Base-by-base conservation (phyloP, 805 yeast species). In the Candida incommunis region DNA sequence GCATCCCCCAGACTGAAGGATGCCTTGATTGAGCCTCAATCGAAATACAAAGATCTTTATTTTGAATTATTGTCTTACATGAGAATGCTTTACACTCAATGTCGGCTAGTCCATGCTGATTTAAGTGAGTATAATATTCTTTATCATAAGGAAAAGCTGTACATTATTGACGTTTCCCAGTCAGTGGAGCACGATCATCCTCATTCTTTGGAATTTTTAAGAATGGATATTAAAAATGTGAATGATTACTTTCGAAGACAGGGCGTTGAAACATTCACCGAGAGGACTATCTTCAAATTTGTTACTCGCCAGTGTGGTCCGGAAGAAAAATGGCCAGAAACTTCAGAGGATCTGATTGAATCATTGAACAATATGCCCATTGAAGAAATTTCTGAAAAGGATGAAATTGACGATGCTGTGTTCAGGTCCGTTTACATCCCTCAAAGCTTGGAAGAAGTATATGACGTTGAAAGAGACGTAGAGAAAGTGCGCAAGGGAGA, bases 141-240 rank as follows among this genome's bases (percentile, higher is more conserved):
- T 21, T 67, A 67, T 49, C 96, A 90, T 57, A 61, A 83, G 4
- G 79, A 74, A 26, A 74, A 76, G 57, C 66, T 92, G 23, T 87
- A 82, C 63, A 83, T 92, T 47, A 84, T 92, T 53, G 99, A 92
- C 65, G 99, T 92, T 9, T 88, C 97, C 1, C 99, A 92, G 61
- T 80, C 94, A 31, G 97, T 92, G 22, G 97, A 92, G 61, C 96
- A 96, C 7, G 96, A 87, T 54, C 99, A 92, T 63, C 97, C 96
- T 9, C 86, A 86, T 86, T 82, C 95, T 40, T 69, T 92, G 51
- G 97, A 92, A 61, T 92, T 92, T 60, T 65, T 92, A 48, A 71
- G 99, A 58, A 92, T 92, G 98, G 99, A 92, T 64, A 88, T 92
- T 58, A 92, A 90, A 61, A 92, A 92, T 58, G 84, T 90, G 22